Conservation (phyloP, 805 yeast genomes). For the Wickerhamomyces kurtzmanii region DNA sequence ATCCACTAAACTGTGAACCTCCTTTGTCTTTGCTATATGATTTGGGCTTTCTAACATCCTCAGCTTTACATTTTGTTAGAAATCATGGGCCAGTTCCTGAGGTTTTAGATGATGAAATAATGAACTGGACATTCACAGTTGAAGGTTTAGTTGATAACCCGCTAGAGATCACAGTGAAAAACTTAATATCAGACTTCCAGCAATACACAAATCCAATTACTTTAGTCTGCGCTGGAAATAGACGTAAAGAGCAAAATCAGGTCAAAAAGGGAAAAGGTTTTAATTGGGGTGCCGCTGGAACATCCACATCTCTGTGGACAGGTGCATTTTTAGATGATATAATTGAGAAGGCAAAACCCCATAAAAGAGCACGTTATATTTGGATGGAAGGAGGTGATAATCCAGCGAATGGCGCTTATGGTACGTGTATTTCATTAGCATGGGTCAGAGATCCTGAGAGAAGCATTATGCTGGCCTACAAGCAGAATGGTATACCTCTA, state of each 20-base stretch:
- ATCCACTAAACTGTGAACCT: constrained; percentile 24
- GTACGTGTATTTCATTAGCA: constrained; percentile 20
- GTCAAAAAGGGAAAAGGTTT: constrained; percentile 24
- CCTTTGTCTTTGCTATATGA: constrained; percentile 17
- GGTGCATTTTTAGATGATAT: constrained; percentile 21
- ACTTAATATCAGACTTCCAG: constrained; percentile 16
- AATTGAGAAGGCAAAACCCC: constrained; percentile 17
- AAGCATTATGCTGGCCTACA: constrained; percentile 21
- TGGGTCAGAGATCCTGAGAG: constrained; percentile 24
- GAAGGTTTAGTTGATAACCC: constrained; percentile 22
- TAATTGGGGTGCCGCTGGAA: constrained; percentile 26
- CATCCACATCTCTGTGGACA: constrained; percentile 24
- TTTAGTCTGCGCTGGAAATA: constrained; percentile 25
- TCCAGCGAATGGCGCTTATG: constrained; percentile 23
- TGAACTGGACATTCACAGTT: constrained; percentile 19
- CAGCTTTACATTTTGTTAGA: constrained; percentile 22
- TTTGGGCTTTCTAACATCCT: constrained; percentile 22
- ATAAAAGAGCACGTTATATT: constrained; percentile 17
- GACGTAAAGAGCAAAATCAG: constrained; percentile 24
- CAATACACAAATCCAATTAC: constrained; percentile 23
- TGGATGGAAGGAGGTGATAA: constrained; percentile 25
- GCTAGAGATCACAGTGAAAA: constrained; percentile 11
- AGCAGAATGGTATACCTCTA: constrained; percentile 24
- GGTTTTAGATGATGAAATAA: constrained; percentile 11
- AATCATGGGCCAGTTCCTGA: constrained; percentile 24